Conservation (phyloP, 495 filamentous ascomycete genomes). For the Penicillium ochrochloron region DNA sequence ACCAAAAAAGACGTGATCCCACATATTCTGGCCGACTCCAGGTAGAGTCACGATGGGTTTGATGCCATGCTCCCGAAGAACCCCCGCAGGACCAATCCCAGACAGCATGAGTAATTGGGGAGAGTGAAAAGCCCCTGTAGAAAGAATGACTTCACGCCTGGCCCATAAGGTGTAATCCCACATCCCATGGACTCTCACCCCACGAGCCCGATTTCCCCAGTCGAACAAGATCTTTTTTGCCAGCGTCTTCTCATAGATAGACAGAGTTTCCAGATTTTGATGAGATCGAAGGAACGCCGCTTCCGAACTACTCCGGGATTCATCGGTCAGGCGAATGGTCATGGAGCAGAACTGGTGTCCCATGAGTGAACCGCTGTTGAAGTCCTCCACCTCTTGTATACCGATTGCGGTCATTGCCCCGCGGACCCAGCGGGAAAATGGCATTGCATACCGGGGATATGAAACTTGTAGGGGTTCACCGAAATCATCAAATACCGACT, state of each 20-base stretch:
- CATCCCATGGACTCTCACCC: slow-evolving; percentile 21
- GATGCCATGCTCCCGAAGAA: slow-evolving; percentile 15
- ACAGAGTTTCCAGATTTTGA: slow-evolving; percentile 17
- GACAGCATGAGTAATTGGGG: slow-evolving; percentile 26
- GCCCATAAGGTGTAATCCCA: slow-evolving; percentile 20
- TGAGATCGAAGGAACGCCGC: slow-evolving; percentile 36
- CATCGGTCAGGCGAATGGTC: slow-evolving; percentile 40
- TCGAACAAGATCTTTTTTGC: slow-evolving; percentile 36
- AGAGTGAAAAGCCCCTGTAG: slow-evolving; percentile 25
- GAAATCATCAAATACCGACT: slow-evolving; percentile 25
- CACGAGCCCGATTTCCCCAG: slow-evolving; percentile 25
- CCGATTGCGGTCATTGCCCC: slow-evolving; percentile 35
- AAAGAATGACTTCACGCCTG: slow-evolving; percentile 24
- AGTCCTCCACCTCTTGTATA: slow-evolving; percentile 31
- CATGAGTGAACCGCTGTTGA: slow-evolving; percentile 38
- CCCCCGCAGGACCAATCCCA: slow-evolving; percentile 14
- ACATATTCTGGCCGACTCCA: slow-evolving; percentile 27
- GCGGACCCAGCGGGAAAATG: slow-evolving; percentile 40
- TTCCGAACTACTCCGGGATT: slow-evolving; percentile 45
- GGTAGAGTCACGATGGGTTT: slow-evolving; percentile 13
- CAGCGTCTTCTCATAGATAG: slow-evolving; percentile 25
- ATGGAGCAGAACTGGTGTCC: slow-evolving; percentile 43
- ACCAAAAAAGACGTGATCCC: slow-evolving; percentile 26
- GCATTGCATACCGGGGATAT: slow-evolving; percentile 34
- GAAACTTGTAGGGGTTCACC: slow-evolving; percentile 43